These are phyloP conservation scores for Phytophthora syringae DNA, from an alignment of 352 stramenopile genomes.

Conservation along the genomic window DNA sequence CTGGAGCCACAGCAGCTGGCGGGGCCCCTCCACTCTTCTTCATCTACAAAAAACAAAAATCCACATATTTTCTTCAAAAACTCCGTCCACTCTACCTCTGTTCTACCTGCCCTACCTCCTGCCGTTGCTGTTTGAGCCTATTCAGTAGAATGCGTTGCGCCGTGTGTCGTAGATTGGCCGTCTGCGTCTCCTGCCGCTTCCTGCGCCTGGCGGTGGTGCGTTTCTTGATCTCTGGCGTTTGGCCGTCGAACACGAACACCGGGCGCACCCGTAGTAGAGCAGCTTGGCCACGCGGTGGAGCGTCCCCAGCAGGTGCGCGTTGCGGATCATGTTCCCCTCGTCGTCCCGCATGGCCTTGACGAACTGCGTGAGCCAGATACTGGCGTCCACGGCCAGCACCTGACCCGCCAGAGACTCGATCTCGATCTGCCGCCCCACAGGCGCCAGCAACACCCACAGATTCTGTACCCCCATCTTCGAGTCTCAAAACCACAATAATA, in stretches of 20 bases:
- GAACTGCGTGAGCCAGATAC: slow-evolving; percentile 99
- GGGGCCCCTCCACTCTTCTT: slow-evolving; percentile 60
- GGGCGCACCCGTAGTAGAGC: slow-evolving; percentile 96
- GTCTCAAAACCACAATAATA: too few species aligned
- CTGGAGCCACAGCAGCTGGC: slow-evolving; percentile 49
- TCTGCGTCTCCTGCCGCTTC: slow-evolving; percentile 72
- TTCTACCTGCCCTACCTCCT: slow-evolving; percentile 57
- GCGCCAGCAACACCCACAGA: slow-evolving; percentile 97
- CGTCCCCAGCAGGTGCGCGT: slow-evolving; percentile 95
- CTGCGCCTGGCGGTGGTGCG: slow-evolving; percentile 72
- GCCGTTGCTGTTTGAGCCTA: slow-evolving; percentile 67
- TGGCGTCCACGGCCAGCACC: slow-evolving; percentile 98
- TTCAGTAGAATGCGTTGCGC: slow-evolving; percentile 96
- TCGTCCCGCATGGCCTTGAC: slow-evolving; percentile 98
- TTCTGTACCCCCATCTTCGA: slow-evolving; percentile 97
- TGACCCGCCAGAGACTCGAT: slow-evolving; percentile 97
- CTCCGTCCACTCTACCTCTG: not conserved
- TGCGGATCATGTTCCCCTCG: slow-evolving; percentile 94
- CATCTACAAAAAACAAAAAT: slow-evolving; percentile 47
- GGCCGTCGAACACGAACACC: slow-evolving; percentile 99
- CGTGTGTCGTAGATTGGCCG: slow-evolving; percentile 89
- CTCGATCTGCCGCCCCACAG: slow-evolving; percentile 96
- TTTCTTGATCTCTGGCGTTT: slow-evolving; percentile 97
- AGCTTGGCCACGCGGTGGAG: slow-evolving; percentile 94
- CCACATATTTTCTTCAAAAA: too few species aligned